Percentiles rank a stretch among this genome's conserved stretches.
Conservation (phyloP, 2,329 filamentous ascomycete species). For the Rutstroemia sydowiana region DNA sequence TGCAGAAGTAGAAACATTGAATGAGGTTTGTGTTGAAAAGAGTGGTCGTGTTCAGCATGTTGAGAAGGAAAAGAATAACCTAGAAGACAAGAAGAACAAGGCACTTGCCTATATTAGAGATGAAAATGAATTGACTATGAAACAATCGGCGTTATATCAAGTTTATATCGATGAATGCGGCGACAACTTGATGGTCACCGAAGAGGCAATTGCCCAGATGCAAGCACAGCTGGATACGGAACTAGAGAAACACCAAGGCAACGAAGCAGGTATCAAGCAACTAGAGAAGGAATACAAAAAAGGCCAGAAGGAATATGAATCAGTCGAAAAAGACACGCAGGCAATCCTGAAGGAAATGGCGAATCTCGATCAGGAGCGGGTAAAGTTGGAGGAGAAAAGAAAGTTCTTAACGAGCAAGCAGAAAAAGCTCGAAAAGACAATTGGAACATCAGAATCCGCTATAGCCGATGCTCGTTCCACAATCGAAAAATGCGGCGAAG, state of each 20-base stretch:
- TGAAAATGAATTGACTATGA: constrained; percentile 85
- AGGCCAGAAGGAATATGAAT: constrained; percentile 75
- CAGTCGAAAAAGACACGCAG: constrained; percentile 75
- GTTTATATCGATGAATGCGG: constrained; percentile 82
- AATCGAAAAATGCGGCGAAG: constrained; percentile 68
- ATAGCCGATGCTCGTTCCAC: constrained; percentile 68
- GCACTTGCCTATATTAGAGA: constrained; percentile 82
- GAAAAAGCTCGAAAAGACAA: constrained; percentile 89
- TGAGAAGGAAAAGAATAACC: constrained; percentile 86
- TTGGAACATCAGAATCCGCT: constrained; percentile 67
- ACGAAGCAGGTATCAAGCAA: constrained; percentile 81
- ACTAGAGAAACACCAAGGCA: constrained; percentile 84
- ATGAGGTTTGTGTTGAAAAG: constrained; percentile 93
- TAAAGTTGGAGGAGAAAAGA: constrained; percentile 96
- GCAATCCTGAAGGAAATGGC: constrained; percentile 76
- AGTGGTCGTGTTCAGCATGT: constrained; percentile 93
- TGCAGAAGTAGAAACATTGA: constrained; percentile 80
- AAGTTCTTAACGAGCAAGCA: constrained; percentile 88
- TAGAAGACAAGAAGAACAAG: constrained; percentile 96
- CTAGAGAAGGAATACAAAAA: constrained; percentile 79
- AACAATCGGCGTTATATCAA: constrained; percentile 89
- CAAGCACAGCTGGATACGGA: constrained; percentile 80
- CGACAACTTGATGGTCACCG: constrained; percentile 80
- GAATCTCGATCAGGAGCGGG: constrained; percentile 90
- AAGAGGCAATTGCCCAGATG: constrained; percentile 87